Base-by-base conservation (phyloP, 805 yeast species). In the Suhomyces sp. region DNA sequence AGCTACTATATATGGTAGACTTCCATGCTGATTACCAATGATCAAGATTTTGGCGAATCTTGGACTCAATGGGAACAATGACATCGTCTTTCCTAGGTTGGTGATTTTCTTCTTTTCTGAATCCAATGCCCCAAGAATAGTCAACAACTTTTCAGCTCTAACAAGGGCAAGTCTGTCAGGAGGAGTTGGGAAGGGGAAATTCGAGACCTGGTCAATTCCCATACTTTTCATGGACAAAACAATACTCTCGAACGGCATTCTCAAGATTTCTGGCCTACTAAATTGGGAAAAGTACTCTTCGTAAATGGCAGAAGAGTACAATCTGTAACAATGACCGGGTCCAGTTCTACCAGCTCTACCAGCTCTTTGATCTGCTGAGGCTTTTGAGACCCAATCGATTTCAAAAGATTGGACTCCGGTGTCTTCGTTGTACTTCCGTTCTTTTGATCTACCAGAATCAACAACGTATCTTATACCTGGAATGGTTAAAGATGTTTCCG, bases 281-380 rank as follows among this genome's bases (percentile, higher is more conserved):
- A 94, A 94, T 62, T 86, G 90, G 3, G 77, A 77, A 65, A 94
- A 94, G 57, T 86, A 94, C 55, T 84, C 81, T 64, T 94, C 97
- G 66, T 77, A 94, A 6, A 96, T 87, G 1, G 99, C 99, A 13
- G 98, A 92, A 0, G 98, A 93, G 62, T 78, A 94, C 12, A 94
- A 68, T 54, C 99, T 76, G 66, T 94, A 94, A 66, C 97, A 89
- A 63, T 94, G 98, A 53, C 99, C 99, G 0, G 99, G 97, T 0
- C 98, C 99, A 0, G 97, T 92, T 79, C 98, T 86, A 65, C 97
- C 98, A 47, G 98, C 98, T 76, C 98, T 85, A 64, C 98, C 98
- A 17, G 96, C 73, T 73, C 99, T 81, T 75, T 94, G 99, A 58
- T 84, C 94, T 0, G 98, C 93, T 53, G 96, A 87, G 1, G 99